A percentile compares a stretch with the other conserved stretches of the same genome.
Evolutionary conservation across 2,329 filamentous ascomycete genomes (phyloP).

Genomic region (Aspergillus tanneri): DNA sequence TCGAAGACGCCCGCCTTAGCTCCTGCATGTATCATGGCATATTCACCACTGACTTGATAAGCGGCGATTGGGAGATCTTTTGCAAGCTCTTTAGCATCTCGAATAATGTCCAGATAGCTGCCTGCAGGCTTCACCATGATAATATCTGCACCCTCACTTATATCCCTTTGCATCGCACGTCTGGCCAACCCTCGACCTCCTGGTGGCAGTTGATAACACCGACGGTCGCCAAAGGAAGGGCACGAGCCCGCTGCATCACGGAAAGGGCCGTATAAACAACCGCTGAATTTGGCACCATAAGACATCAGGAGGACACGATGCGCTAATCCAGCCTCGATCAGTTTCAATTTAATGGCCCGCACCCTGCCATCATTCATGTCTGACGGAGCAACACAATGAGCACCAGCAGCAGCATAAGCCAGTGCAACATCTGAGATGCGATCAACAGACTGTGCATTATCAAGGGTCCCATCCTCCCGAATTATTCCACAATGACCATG

Average conservation of each 20-base stretch:
- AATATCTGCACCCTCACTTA: slow-evolving; percentile 90
- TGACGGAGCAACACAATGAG: slow-evolving; percentile 93
- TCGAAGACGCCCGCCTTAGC: slow-evolving; percentile 97
- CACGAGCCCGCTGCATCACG: slow-evolving; percentile 89
- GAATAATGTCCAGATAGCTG: slow-evolving; percentile 96
- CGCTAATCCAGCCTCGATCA: slow-evolving; percentile 90
- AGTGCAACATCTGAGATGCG: slow-evolving; percentile 97
- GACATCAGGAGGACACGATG: slow-evolving; percentile 94
- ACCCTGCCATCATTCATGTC: slow-evolving; percentile 99
- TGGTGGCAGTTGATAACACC: slow-evolving; percentile 94
- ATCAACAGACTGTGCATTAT: slow-evolving; percentile 91
- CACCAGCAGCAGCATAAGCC: slow-evolving; percentile 91
- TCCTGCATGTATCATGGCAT: slow-evolving; percentile 93
- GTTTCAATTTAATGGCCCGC: slow-evolving; percentile 93
- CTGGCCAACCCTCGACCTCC: slow-evolving; percentile 88
- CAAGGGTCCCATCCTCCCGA: slow-evolving; percentile 84
- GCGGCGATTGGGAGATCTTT: slow-evolving; percentile 89
- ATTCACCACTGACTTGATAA: slow-evolving; percentile 97
- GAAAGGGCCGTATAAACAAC: slow-evolving; percentile 95
- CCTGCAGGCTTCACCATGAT: slow-evolving; percentile 99
- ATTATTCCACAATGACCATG: slow-evolving; percentile 98
- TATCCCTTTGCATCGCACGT: slow-evolving; percentile 84
- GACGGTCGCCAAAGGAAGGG: slow-evolving; percentile 89
- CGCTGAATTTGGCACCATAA: slow-evolving; percentile 96
- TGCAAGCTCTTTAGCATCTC: slow-evolving; percentile 91